A percentile compares a stretch with the other conserved stretches of the same genome.
Evolutionary conservation across 352 stramenopile genomes (phyloP).

Genomic region (Peronosclerospora sorghi): DNA sequence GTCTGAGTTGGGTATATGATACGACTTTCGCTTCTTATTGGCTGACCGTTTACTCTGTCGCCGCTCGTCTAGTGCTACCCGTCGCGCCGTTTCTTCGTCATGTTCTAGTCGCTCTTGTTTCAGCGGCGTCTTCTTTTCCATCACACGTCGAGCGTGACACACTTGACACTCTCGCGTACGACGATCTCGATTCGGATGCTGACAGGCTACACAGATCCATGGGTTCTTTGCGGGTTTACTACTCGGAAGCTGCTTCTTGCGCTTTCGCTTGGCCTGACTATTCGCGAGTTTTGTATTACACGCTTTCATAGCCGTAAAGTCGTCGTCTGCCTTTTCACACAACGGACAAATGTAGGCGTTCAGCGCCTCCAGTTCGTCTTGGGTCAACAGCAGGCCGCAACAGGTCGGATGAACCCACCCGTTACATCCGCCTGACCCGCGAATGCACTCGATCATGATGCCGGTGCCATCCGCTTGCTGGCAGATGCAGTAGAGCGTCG

Average conservation of each 20-base stretch:
- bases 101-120: slow-evolving; percentile 10
- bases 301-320: slow-evolving; percentile 49
- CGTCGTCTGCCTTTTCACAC: slow-evolving; percentile 58
- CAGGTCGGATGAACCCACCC: slow-evolving; percentile 86
- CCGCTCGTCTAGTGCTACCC: slow-evolving; percentile 20
- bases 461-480: slow-evolving; percentile 68
- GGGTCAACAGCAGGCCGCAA: slow-evolving; percentile 77
- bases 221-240: slow-evolving; percentile 10
- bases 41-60: slow-evolving; percentile 47
- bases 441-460: slow-evolving; percentile 91
- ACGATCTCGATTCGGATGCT: slow-evolving; percentile 31
- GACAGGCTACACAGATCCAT: slow-evolving; percentile 42
- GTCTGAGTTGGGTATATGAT: slow-evolving; percentile 73
- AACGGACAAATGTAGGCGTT: slow-evolving; percentile 80
- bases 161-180: slow-evolving; percentile 28
- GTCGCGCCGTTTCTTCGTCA: slow-evolving; percentile 17
- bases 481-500: slow-evolving; percentile 76
- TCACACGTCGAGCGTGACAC: slow-evolving; percentile 26
- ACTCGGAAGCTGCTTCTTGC: slow-evolving; percentile 27
- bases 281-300: slow-evolving; percentile 75
- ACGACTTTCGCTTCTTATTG: slow-evolving; percentile 67
- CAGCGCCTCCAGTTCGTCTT: slow-evolving; percentile 77
- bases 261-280: slow-evolving; percentile 34
- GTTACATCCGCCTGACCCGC: slow-evolving; percentile 82
- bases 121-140: slow-evolving; percentile 12